Conservation (phyloP, 441 rosid species). For the Euphorbia celastroides region DNA sequence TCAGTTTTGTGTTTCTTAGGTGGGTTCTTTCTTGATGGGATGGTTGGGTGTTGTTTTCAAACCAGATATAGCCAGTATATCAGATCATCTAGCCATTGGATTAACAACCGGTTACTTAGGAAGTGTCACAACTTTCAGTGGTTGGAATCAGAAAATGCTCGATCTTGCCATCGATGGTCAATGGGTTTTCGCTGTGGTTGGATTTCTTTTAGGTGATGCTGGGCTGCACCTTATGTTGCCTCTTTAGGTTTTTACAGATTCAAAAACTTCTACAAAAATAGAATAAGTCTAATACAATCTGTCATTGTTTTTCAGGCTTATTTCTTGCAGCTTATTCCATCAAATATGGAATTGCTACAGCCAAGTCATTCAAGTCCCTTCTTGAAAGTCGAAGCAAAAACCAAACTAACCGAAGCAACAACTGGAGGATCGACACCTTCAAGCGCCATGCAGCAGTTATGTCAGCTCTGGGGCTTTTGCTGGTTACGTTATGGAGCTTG, state of each 20-base stretch:
- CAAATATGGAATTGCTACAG: conserved; percentile 70
- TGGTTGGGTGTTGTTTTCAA: conserved; percentile 91
- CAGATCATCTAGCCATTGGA: conserved; percentile 69
- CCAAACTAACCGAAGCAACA: conserved; percentile 18
- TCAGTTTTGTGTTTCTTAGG: conserved; percentile 28
- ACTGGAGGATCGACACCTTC: conserved; percentile 37
- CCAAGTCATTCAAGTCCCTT: conserved; percentile 64
- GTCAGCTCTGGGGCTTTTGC: conserved; percentile 34
- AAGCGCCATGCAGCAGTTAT: conserved; percentile 39
- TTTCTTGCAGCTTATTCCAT: conserved; percentile 69
- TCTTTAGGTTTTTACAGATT: not conserved
- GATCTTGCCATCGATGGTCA: conserved; percentile 66
- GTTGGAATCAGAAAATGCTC: conserved; percentile 95
- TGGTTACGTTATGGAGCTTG: conserved; percentile 38
- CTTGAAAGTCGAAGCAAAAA: conserved; percentile 21
- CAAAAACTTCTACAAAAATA: not conserved
- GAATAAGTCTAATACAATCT: conserved; percentile 1
- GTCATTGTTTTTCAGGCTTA: conserved; percentile 47
- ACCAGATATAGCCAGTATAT: conserved; percentile 51
- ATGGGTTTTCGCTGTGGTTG: conserved; percentile 59
- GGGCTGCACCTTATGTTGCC: not conserved
- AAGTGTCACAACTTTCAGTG: conserved; percentile 85
- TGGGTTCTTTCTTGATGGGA: conserved; percentile 96
- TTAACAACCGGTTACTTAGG: conserved; percentile 82
- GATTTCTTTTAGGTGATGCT: conserved; percentile 61